Percentiles rank a stretch among this genome's conserved stretches.
phyloP scores from a whole-genome alignment of 2,329 filamentous ascomycete genomes.

The Aureobasidium sp. region DNA sequence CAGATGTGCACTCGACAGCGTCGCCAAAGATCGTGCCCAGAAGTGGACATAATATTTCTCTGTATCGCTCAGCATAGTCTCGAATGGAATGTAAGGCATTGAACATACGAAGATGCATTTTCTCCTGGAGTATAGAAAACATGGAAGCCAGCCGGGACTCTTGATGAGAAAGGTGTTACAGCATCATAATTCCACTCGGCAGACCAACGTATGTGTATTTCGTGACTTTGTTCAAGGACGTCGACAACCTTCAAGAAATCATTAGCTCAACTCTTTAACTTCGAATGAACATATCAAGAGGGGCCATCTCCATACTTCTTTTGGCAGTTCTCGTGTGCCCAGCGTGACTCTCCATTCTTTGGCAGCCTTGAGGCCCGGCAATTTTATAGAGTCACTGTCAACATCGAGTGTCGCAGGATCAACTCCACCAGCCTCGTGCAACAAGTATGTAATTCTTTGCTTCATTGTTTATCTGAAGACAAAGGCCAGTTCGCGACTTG shows the following conservation, averaged over 20 bases:
- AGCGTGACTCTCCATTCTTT: slow-evolving; percentile 75
- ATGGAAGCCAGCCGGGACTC: slow-evolving; percentile 73
- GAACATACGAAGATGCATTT: slow-evolving; percentile 27
- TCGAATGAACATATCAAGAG: background rate
- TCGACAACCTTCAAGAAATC: slow-evolving; percentile 43
- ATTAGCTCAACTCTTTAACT: background rate
- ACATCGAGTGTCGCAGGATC: slow-evolving; percentile 57
- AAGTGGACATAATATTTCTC: slow-evolving; percentile 47
- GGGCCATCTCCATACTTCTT: slow-evolving; percentile 39
- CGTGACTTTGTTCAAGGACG: slow-evolving; percentile 55
- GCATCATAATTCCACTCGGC: slow-evolving; percentile 48
- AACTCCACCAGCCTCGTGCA: slow-evolving; percentile 55
- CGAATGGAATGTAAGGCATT: background rate
- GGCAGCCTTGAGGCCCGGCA: slow-evolving; percentile 55
- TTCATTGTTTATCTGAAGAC: slow-evolving; percentile 46
- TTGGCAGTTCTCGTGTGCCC: slow-evolving; percentile 62
- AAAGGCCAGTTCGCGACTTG: slow-evolving; percentile 2
- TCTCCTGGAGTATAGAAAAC: slow-evolving; percentile 60
- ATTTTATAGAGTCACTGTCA: slow-evolving; percentile 41
- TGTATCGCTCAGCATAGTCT: slow-evolving; percentile 19
- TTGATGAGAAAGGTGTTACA: slow-evolving; percentile 63
- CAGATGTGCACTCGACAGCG: slow-evolving; percentile 45
- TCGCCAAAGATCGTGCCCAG: slow-evolving; percentile 50
- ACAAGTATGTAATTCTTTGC: slow-evolving; percentile 65
- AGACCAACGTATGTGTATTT: slow-evolving; percentile 76